Base-by-base conservation (phyloP, 306 rosid genomes). In the Morella rubra region DNA sequence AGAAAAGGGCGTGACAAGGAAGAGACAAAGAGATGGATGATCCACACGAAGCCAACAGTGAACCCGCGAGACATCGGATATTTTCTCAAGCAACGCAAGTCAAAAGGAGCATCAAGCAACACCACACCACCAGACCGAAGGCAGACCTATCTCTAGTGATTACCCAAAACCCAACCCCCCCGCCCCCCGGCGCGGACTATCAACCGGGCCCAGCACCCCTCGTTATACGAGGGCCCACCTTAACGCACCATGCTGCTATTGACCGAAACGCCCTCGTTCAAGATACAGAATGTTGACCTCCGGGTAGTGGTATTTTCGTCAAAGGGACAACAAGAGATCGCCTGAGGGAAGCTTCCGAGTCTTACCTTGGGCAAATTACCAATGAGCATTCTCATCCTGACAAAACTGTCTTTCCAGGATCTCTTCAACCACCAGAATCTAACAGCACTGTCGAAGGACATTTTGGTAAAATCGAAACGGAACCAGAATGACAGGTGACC, bases 201-300 rank as follows among this genome's bases (percentile, higher is more conserved):
- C 37, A 2, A 32, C 16, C 53, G 16, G 52, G 5, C 53, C 16
- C 53, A 32, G 37, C 16, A 49, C 11, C 53, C 4, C 53, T 15
- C 5, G 11, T 12, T 49, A 12, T 12, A 49, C 14, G 37, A 49
- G 53, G 67, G 16, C 42, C 67, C 67, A 27, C 46, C 5, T 42
- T 7, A 65, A 49, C 50, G 42, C 13, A 15, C 27, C 50, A 65
- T 18, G 71, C 49, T 42, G 5, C 22, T 16, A 42, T 65, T 81
- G 83, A 80, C 91, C 73, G 20, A 83, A 86, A 79, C 3, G 8
- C 79, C 90, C 89, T 45, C 55, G 0, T 1, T 5, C 7, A 0
- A 32, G 5, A 4, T 46, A 8, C 5, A 15, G 15, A 44, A 4
- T 7, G 7, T 37, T 65, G 72, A 65, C 5, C 74, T 55, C 44